Base-by-base conservation (phyloP, 1,139 yeast genomes). In the Yamadazyma diddensiae region DNA sequence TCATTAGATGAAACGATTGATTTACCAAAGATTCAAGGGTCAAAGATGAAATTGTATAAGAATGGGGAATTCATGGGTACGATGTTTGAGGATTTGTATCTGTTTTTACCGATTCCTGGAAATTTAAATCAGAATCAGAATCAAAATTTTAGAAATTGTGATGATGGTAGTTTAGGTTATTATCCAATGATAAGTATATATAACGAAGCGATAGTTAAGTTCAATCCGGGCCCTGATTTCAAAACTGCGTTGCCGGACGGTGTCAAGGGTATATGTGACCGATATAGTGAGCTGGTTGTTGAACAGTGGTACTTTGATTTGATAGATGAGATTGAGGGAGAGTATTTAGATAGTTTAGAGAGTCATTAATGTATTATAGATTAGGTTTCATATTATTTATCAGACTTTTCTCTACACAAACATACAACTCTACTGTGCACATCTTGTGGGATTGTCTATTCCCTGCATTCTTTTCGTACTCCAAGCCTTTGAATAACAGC, bases 121-220 rank as follows among this genome's bases (percentile, higher is more conserved):
- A 56, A 59, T 29, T 41, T 54, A 26, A 64, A 56, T 21, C 79
- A 72, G 42, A 68, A 63, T 53, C 75, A 61, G 43, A 65, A 75
- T 30, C 59, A 70, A n/a, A 62, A 60, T 22, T 75, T 70, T 47
- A 62, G 64, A 41, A 65, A 59, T 57, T 72, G 58, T 41, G 90
- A 92, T 53, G 97, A 92, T 52, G 95, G 95, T 1, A 66, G 77
- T 29, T 59, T 88, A 34, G 98, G 97, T 0, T 92, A 94, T 54
- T 92, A 79, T 57, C 98, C 98, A 1, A 86, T 90, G 62, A 67
- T 87, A 21, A 84, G 95, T 35, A 85, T 84, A 21, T 92, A 79
- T 52, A 77, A 78, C 43, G 84, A 84, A 8, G 98, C 97, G 0
- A 64, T 74, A 10, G 95, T 86, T 6, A 63, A 73, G 34, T 56